Evolutionary conservation across 1,284 basidiomycete species (phyloP), one percentile per base, ranked within the genome.

Genomic region (Ustilago sp.): DNA sequence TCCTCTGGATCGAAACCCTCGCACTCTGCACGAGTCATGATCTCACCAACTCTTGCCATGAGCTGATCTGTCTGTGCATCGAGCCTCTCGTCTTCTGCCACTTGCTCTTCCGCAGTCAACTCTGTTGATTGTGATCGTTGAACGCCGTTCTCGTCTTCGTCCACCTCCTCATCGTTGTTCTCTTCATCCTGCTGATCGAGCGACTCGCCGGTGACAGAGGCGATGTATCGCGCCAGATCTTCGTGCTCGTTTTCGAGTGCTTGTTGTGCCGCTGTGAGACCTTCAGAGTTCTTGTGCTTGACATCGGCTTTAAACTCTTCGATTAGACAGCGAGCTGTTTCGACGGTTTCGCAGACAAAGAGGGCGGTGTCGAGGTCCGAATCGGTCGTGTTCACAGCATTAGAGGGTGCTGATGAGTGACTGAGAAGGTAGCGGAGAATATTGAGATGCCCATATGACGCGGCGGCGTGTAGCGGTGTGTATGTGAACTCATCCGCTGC

Each of bases 381-480:
- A 39, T 86, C 84, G 11, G 66, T 67, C 1, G 77, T 77, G 56
- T 84, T 76, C 12, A 77, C 80, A 9, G 79, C 78, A 45, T 71
- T 50, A 9, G 51, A 38, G 2, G 75, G 71, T 1, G 72, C 69
- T 17, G 65, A 68, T 11, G 74, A 59, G 54, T 84, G 82, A 12
- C 58, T 58, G 23, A 85, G 62, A 8, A 86, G 78, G 55, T 68
- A 82, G 12, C 79, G 71, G 53, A 86, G 70, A 19, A 85, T 62
- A 1, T 82, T 79, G 45, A 77, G 56, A 4, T 83, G 79, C 0
- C 70, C 76, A 64, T 86, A 86, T 9, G 84, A 86, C 1, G 83
- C 84, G 2, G 84, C 84, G 2, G 84, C 84, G 58, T 86, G 84
- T 1, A 86, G 58, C 0, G 84, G 83, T 17, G 83, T 86, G 56